These are phyloP conservation scores for Fusarium nelsonii DNA, from an alignment of 2,329 filamentous ascomycete species.

Conservation along the genomic window DNA sequence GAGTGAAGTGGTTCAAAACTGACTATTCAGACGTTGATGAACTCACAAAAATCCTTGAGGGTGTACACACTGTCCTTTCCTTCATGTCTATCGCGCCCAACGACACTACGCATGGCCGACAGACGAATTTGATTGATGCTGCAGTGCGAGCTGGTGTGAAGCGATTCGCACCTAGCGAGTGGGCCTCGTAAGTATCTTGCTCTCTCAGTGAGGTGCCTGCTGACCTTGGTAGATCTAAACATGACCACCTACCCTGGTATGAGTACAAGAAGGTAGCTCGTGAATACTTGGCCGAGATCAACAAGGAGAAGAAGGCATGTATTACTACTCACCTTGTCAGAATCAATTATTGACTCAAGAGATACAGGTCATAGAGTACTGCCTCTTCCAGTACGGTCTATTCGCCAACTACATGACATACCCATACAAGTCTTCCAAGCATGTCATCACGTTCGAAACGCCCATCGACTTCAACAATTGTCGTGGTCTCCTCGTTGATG, in stretches of 20 bases:
- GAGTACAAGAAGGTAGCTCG: slow-evolving; percentile 60
- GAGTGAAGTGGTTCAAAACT: slow-evolving; percentile 14
- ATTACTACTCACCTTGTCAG: too few relatives aligned
- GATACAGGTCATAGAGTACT: slow-evolving; percentile 66
- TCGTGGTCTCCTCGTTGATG: slow-evolving; percentile 59
- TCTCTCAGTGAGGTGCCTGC: accelerated
- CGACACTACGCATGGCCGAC: slow-evolving; percentile 45
- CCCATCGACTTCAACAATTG: slow-evolving; percentile 56
- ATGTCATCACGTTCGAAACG: slow-evolving; percentile 56
- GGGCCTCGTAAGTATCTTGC: slow-evolving; percentile 53
- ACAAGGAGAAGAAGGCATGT: slow-evolving; percentile 59
- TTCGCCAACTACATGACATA: slow-evolving; percentile 68
- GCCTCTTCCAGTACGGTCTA: slow-evolving; percentile 66
- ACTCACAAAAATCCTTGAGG: slow-evolving; percentile 56
- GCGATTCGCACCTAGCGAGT: slow-evolving; percentile 73
- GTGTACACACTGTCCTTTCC: slow-evolving; percentile 65
- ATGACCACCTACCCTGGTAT: slow-evolving; percentile 36
- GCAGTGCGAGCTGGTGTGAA: slow-evolving; percentile 69
- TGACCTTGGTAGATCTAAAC: slow-evolving; percentile 11
- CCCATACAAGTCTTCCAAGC: slow-evolving; percentile 60
- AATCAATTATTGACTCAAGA: too few relatives aligned
- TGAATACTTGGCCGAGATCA: slow-evolving; percentile 64
- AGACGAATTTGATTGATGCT: slow-evolving; percentile 64
- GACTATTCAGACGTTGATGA: slow-evolving; percentile 53
- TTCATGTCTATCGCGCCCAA: slow-evolving; percentile 58